Evolutionary conservation across 2,329 filamentous ascomycete species (phyloP).

Genomic region (Colletotrichum navitas): DNA sequence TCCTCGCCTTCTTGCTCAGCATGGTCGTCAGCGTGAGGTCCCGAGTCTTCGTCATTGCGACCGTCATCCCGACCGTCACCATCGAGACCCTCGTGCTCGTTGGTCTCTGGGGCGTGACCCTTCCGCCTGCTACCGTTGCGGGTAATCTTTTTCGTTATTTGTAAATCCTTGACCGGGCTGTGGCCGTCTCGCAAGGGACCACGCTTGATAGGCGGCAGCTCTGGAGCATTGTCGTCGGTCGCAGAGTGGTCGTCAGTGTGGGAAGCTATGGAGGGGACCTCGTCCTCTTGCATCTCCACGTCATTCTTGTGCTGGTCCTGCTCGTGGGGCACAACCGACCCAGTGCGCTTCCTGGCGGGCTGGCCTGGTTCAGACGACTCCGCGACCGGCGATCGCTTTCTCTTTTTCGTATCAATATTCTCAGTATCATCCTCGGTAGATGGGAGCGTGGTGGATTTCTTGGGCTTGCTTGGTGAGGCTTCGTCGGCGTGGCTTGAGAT

Average conservation of each 20-base stretch:
- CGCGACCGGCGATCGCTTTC: slow-evolving; percentile 61
- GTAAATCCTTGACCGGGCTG: slow-evolving; percentile 44
- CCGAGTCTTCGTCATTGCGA: slow-evolving; percentile 56
- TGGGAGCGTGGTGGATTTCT: slow-evolving; percentile 45
- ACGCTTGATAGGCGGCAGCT: slow-evolving; percentile 56
- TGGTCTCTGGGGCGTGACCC: slow-evolving; percentile 45
- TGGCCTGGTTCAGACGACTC: slow-evolving; percentile 62
- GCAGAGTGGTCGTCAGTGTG: slow-evolving; percentile 57
- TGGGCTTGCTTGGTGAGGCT: slow-evolving; percentile 53
- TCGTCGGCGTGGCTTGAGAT: slow-evolving; percentile 55
- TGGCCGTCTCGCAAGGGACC: slow-evolving; percentile 48
- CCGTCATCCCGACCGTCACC: slow-evolving; percentile 47
- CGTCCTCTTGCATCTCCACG: slow-evolving; percentile 50
- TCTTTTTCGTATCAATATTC: slow-evolving; percentile 59
- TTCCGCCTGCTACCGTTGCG: slow-evolving; percentile 58
- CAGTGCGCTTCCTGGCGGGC: slow-evolving; percentile 67
- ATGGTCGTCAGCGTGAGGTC: slow-evolving; percentile 67
- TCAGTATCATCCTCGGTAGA: slow-evolving; percentile 52
- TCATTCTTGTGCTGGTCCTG: slow-evolving; percentile 51
- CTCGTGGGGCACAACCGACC: slow-evolving; percentile 57
- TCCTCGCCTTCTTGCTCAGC: slow-evolving; percentile 69
- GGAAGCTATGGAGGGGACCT: slow-evolving; percentile 52
- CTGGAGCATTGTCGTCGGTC: slow-evolving; percentile 61
- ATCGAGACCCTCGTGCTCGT: slow-evolving; percentile 45
- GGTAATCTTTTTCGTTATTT: slow-evolving; percentile 56